A percentile compares a stretch with the other conserved stretches of the same genome.
phyloP scores from a whole-genome alignment of 441 rosid species.

The Hypseocharis bilobata region DNA sequence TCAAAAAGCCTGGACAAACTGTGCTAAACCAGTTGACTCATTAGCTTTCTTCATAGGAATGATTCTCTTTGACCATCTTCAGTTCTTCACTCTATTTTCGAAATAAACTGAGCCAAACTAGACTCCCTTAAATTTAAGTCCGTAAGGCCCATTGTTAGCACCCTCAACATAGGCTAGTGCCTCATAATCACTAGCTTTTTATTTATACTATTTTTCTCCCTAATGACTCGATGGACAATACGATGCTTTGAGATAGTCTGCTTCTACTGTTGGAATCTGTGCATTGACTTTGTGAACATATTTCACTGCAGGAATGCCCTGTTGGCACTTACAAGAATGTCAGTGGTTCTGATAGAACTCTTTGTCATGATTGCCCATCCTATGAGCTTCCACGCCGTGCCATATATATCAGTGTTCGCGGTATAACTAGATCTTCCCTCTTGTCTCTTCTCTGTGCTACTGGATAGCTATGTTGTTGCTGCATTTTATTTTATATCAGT shows the following conservation, averaged over 20 bases:
- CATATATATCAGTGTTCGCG: conserved; percentile 50
- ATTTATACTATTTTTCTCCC: conserved; percentile 6
- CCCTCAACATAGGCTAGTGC: too few species aligned
- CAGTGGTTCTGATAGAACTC: conserved; percentile 59
- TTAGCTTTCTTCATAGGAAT: too few species aligned
- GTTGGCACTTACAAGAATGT: conserved; percentile 72
- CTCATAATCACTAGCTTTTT: too few species aligned
- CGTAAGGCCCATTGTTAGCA: too few species aligned
- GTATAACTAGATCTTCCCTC: conserved; percentile 22
- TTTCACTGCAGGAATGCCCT: conserved; percentile 70
- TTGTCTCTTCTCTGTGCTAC: conserved; percentile 9
- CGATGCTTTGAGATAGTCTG: background rate
- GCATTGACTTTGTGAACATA: conserved; percentile 14
- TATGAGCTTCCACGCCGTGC: conserved; percentile 73
- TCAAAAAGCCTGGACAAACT: too few species aligned
- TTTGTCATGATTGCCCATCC: conserved; percentile 57
- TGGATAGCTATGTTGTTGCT: background rate
- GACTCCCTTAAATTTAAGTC: too few species aligned
- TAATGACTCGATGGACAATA: background rate
- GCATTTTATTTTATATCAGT: background rate
- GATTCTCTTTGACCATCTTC: too few species aligned
- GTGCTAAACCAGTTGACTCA: too few species aligned
- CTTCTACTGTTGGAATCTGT: background rate
- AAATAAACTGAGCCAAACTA: too few species aligned
- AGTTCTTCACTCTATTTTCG: too few species aligned